phyloP scores from a whole-genome alignment of 2,329 filamentous ascomycete genomes.

The Raffaelea albimanens region DNA sequence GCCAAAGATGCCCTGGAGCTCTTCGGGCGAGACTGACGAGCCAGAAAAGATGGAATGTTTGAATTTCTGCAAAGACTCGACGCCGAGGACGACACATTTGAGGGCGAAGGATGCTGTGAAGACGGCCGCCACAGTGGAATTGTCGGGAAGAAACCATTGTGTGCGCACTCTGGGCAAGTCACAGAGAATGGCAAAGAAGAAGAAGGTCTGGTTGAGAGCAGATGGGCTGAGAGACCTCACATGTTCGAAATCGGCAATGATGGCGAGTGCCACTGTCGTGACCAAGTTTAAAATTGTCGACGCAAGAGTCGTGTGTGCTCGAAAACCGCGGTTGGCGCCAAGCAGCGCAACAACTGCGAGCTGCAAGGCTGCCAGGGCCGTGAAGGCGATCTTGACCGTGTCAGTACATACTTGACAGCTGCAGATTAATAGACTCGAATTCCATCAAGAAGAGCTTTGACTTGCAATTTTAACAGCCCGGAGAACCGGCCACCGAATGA shows the following conservation, averaged over 20 bases:
- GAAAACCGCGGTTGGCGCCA: conserved; percentile 3
- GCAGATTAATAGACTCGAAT: not conserved
- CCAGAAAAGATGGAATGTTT: conserved; percentile 26
- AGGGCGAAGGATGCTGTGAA: conserved; percentile 30
- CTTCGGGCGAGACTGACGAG: conserved; percentile 32
- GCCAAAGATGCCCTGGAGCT: conserved; percentile 34
- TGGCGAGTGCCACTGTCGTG: conserved; percentile 17
- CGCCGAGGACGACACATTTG: conserved; percentile 30
- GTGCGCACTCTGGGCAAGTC: conserved; percentile 34
- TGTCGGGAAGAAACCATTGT: conserved; percentile 26
- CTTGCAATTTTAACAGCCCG: conserved; percentile 7
- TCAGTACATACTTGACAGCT: not conserved
- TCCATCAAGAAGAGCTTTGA: not conserved
- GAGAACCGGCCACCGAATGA: conserved; percentile 6
- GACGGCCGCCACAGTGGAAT: conserved; percentile 29
- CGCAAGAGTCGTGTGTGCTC: conserved; percentile 9
- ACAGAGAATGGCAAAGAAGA: conserved; percentile 32
- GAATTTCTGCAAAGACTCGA: conserved; percentile 35
- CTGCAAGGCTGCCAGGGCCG: conserved; percentile 3
- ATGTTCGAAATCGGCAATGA: conserved; percentile 38
- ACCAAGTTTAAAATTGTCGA: conserved; percentile 10
- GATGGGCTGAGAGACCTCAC: conserved; percentile 34
- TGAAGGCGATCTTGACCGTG: not conserved
- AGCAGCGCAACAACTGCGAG: conserved; percentile 6
- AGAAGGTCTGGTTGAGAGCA: conserved; percentile 32